phyloP scores from a whole-genome alignment of 768 basidiomycete genomes.

The Floccularia luteovirens region DNA sequence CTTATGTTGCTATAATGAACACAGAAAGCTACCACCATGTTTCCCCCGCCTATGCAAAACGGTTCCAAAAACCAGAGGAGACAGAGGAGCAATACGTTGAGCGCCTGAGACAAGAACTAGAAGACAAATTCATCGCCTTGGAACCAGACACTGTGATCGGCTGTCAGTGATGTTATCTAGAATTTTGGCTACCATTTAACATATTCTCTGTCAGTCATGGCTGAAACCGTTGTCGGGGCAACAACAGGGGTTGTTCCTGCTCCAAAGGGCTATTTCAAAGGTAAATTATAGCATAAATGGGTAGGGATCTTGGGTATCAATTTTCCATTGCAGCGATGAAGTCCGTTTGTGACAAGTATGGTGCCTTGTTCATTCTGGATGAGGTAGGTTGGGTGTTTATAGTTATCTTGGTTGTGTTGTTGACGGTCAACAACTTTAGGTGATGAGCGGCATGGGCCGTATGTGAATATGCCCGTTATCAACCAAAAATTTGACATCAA shows the following conservation, averaged over 20 bases:
- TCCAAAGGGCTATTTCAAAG: constrained; percentile 78
- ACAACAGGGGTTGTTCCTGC: constrained; percentile 71
- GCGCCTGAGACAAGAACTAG: constrained; percentile 71
- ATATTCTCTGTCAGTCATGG: constrained; percentile 46
- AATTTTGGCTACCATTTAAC: constrained; percentile 1
- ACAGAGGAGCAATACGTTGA: constrained; percentile 75
- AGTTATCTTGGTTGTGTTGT: background rate
- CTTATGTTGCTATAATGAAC: constrained; percentile 63
- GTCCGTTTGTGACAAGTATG: constrained; percentile 71
- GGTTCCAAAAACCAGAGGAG: constrained; percentile 66
- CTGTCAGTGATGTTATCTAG: constrained; percentile 37
- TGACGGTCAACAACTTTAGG: constrained; percentile 21
- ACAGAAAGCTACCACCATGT: constrained; percentile 72
- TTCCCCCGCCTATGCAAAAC: constrained; percentile 78
- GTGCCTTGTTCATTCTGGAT: constrained; percentile 77
- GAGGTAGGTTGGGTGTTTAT: constrained; percentile 38
- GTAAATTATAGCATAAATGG: too few species aligned
- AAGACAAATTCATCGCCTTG: constrained; percentile 76
- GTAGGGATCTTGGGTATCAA: background rate
- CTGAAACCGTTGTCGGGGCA: constrained; percentile 85
- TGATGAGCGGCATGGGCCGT: constrained; percentile 92
- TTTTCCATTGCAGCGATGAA: constrained; percentile 50
- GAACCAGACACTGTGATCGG: constrained; percentile 80
- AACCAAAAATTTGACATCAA: background rate
- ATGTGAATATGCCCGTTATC: constrained; percentile 19